Evolutionary conservation across 148 eudicot genomes (phyloP).

Genomic region (Mesembryanthemum crystallinum): DNA sequence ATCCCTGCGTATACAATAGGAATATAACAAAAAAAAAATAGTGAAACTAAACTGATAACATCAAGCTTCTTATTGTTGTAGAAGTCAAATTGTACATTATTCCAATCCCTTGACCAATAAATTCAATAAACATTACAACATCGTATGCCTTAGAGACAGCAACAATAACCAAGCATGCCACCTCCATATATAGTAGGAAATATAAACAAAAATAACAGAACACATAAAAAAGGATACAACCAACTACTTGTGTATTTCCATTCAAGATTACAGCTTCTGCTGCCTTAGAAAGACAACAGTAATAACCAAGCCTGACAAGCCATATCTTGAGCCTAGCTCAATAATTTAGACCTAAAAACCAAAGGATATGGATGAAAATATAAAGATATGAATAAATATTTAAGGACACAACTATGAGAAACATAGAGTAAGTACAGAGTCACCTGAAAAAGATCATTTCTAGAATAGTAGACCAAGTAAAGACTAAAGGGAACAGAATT

Average conservation of each 20-base stretch:
- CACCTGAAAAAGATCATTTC: not conserved
- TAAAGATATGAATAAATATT: not conserved
- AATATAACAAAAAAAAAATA: too few species aligned
- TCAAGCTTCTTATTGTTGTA: too few species aligned
- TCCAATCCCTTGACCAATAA: too few species aligned
- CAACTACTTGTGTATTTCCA: conserved; percentile 94
- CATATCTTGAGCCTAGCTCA: conserved; percentile 91
- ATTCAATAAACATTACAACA: too few species aligned
- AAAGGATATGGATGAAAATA: too few species aligned
- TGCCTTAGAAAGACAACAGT: conserved; percentile 67
- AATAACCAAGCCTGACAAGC: conserved; percentile 81
- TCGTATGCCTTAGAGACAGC: too few species aligned
- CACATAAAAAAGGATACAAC: conserved; percentile 77
- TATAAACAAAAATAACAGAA: too few species aligned
- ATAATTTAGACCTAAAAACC: conserved; percentile 62
- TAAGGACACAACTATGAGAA: not conserved
- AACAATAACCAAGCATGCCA: too few species aligned
- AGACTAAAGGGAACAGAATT: not conserved
- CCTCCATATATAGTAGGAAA: too few species aligned
- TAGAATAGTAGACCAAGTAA: not conserved
- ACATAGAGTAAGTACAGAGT: not conserved
- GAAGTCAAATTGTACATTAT: too few species aligned
- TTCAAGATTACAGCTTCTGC: conserved; percentile 78
- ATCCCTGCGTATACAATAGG: too few species aligned
- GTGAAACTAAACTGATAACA: too few species aligned